Evolutionary conservation across 225 moss, liverwort and hornwort genomes (phyloP), one percentile per base, ranked within the genome.

Genomic region (Takakia lepidozioides): DNA sequence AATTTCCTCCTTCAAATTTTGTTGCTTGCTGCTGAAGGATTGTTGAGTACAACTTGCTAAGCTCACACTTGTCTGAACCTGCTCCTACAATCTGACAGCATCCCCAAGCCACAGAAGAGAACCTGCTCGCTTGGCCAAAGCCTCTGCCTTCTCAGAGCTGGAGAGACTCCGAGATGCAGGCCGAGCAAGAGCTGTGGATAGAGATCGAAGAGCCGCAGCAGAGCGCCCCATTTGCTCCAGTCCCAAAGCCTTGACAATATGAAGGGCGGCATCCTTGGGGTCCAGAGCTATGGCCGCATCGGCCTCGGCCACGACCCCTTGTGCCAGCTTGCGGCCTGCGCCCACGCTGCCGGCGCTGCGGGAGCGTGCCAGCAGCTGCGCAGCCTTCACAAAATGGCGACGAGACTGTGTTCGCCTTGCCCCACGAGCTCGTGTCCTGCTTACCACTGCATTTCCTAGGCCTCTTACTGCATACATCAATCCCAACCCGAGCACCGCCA

Each of bases 311-410:
- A 79, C 48, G 10, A 73, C 73, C 32, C 24, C 48, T 37, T 44
- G 44, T 6, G 73, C 69, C 19, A 63, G 19, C 22, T 65, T 56
- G 35, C 65, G 45, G 10, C 60, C 47, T 19, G 55, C 67, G 19
- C 49, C 51, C 6, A 53, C 13, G 35, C 54, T 73, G 5, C 52
- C 56, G 43, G 43, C 17, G 9, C 30, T 69, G 49, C 44, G 57
- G 16, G 73, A 51, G 8, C 63, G 30, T 18, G 62, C 58, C 21
- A 79, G 23, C 46, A 70, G 29, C 15, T 58, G 61, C 15, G 79
- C 73, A 16, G 79, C 73, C 46, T 79, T 79, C n/a, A 79, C 61
- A 55, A 79, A 79, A 65, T 79, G 79, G 15, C 58, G 58, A 10
- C 79, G 65, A 8, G 69, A 69, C 65, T 73, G 73, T 10, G 27